Percentiles rank a stretch among this genome's conserved stretches.
phyloP scores from a whole-genome alignment of 257 asterid genomes.

The Fraxinus quadrangulata region DNA sequence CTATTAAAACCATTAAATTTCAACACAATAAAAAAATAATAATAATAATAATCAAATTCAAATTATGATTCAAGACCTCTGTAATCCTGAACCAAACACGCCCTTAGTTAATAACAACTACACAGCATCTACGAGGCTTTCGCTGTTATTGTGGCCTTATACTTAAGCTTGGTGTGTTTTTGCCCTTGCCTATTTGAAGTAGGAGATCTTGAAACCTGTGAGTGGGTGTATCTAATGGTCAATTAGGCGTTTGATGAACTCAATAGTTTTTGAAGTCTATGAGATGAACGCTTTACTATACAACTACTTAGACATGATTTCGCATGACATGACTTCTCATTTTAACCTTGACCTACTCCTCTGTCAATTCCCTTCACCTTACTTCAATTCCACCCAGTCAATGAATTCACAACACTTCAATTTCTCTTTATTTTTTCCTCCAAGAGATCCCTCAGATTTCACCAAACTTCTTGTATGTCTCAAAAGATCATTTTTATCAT shows the following conservation, averaged over 20 bases:
- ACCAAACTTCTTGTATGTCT: not conserved
- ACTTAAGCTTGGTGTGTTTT: not conserved
- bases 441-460: not conserved
- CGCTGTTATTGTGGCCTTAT: not conserved
- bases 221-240: not conserved
- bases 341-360: not conserved
- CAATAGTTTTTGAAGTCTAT: not conserved
- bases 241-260: not conserved
- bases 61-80: not conserved
- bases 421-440: not conserved
- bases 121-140: not conserved
- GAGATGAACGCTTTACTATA: not conserved
- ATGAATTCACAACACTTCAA: not conserved
- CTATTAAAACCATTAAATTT: too few relatives aligned
- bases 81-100: not conserved
- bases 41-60: too few relatives aligned
- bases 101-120: not conserved
- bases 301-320: not conserved
- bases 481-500: not conserved
- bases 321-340: not conserved
- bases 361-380: not conserved
- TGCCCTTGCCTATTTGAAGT: not conserved
- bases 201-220: not conserved
- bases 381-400: not conserved
- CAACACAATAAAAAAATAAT: too few relatives aligned